Conservation (phyloP, 805 yeast genomes). For the Kodamaea neixiangensis region DNA sequence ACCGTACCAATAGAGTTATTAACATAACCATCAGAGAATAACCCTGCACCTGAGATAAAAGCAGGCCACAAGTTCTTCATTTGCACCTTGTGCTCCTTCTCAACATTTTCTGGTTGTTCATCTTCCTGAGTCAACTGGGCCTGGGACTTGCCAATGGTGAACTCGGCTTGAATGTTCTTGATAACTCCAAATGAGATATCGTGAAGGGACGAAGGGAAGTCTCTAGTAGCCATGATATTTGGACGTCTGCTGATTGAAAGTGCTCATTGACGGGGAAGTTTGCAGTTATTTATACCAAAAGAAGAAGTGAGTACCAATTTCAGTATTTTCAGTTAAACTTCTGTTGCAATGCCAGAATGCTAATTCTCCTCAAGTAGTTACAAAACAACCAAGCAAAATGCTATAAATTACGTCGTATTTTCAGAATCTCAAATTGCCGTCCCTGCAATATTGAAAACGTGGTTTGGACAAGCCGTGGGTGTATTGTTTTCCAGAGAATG, state of each 20-base stretch:
- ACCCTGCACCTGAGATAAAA: constrained; percentile 76
- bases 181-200: constrained; percentile 45
- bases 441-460: constrained; percentile 7
- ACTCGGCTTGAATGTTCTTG: constrained; percentile 42
- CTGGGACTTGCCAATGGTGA: constrained; percentile 36
- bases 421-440: constrained; percentile 78
- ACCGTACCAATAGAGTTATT: constrained; percentile 83
- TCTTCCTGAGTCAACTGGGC: constrained; percentile 20
- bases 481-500: neutral
- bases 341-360: neutral
- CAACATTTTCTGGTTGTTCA: constrained; percentile 23
- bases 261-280: constrained; percentile 6
- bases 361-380: neutral
- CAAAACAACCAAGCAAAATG: neutral
- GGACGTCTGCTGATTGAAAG: constrained; percentile 11
- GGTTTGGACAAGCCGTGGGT: neutral
- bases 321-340: neutral
- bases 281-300: neutral
- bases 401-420: neutral
- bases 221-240: constrained; percentile 38
- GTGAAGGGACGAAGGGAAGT: constrained; percentile 45
- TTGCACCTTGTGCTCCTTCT: constrained; percentile 16
- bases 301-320: neutral
- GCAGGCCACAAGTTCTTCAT: constrained; percentile 33
- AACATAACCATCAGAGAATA: constrained; percentile 91